A percentile compares a stretch with the other conserved stretches of the same genome.
Evolutionary conservation across 2,329 filamentous ascomycete genomes (phyloP).

Genomic region (Sporothrix phasma): DNA sequence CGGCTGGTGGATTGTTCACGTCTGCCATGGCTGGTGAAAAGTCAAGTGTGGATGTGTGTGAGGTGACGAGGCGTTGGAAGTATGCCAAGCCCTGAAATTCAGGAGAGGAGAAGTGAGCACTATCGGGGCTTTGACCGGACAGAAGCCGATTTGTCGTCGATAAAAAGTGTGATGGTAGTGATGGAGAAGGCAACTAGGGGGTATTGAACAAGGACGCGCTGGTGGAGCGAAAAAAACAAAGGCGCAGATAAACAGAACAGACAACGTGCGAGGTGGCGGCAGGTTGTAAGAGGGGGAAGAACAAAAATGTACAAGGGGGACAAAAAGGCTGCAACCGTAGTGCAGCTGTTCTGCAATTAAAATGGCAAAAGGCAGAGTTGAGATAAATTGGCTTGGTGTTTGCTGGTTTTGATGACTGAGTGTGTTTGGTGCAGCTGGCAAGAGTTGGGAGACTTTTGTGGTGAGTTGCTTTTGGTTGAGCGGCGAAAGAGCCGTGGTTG

Average conservation of each 20-base stretch:
- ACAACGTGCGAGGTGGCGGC: neutral
- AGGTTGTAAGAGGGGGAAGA: no score
- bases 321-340: conserved; percentile 8
- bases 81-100: neutral
- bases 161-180: neutral
- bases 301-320: neutral
- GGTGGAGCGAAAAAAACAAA: neutral
- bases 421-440: neutral
- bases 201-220: neutral
- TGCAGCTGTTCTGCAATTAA: conserved; percentile 1
- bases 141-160: neutral
- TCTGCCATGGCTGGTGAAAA: neutral
- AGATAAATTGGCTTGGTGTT: neutral
- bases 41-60: neutral
- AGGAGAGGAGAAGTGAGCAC: neutral
- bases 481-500: neutral
- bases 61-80: neutral
- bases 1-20: neutral
- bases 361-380: neutral
- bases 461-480: neutral
- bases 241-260: neutral
- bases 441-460: neutral
- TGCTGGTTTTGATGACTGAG: neutral
- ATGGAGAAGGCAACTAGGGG: neutral
- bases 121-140: neutral